Base-by-base conservation (phyloP, 768 basidiomycete genomes). In the Mycena alexandri region DNA sequence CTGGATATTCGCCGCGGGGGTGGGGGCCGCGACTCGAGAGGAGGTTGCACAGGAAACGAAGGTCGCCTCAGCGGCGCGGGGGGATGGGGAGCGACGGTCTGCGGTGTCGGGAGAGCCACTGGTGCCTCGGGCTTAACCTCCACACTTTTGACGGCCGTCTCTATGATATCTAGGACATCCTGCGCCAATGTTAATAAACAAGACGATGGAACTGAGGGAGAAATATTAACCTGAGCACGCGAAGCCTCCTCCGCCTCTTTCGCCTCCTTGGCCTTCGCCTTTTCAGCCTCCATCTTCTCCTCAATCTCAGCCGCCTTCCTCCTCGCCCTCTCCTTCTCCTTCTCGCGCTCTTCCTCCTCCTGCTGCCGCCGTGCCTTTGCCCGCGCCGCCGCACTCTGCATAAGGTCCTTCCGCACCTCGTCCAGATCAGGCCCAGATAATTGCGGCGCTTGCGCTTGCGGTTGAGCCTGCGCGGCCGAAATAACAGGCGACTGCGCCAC, bases 381-480 rank as follows among this genome's bases (percentile, higher is more conserved):
- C 44, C 94, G 86, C 68, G 93, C 94, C 2, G 95, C 95, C 8
- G 93, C 93, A 61, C 78, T 86, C 66, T 94, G 94, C 95, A 96
- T 95, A 19, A 90, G 80, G 51, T 89, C 88, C 75, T 92, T 92
- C 63, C 86, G 85, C n/a, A 82, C 86, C 57, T 88, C 88, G 56
- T 94, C 91, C 34, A 92, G 73, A 61, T 89, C 88, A 38, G 80
- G 74, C 3, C 81, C 75, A 25, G 75, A 73, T 10, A 82, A 61
- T 42, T 73, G 74, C 25, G 83, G 79, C 24, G 21, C 22, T 11
- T 29, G 33, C 7, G 19, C 43, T 14, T 38, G 38, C 38, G 21
- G 41, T 11, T 29, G 33, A n/a, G 19, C 43, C 10, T 38, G 38
- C 38, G 38, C 38, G 11, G 38, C 38, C 38, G 38, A 38, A 46